These are phyloP conservation scores for Cladosporium sp. DNA, from an alignment of 2,329 filamentous ascomycete species.

Conservation along the genomic window DNA sequence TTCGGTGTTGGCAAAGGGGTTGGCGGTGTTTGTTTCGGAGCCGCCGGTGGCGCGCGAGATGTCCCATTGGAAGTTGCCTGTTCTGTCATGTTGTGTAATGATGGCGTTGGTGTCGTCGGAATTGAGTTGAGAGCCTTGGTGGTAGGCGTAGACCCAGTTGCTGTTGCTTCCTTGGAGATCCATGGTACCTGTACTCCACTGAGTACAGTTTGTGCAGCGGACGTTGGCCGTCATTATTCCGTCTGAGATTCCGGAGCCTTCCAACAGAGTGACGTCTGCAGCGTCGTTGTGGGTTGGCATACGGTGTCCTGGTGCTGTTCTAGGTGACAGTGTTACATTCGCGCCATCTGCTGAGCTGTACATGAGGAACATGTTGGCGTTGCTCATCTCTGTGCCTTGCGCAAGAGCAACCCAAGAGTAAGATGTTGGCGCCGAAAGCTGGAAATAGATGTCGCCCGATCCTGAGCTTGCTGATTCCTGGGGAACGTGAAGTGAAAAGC, in stretches of 20 bases:
- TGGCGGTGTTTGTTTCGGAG: slow-evolving; percentile 38
- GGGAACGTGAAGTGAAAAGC: slow-evolving; percentile 53
- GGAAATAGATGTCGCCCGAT: slow-evolving; percentile 54
- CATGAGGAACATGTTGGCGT: slow-evolving; percentile 55
- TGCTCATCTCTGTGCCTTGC: slow-evolving; percentile 50
- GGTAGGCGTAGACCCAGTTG: slow-evolving; percentile 49
- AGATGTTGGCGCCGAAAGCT: slow-evolving; percentile 49
- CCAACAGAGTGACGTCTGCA: slow-evolving; percentile 47
- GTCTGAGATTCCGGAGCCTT: slow-evolving; percentile 49
- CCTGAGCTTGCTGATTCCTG: slow-evolving; percentile 46
- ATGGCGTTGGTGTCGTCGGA: slow-evolving; percentile 39
- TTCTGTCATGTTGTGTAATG: slow-evolving; percentile 43
- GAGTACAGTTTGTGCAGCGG: slow-evolving; percentile 49
- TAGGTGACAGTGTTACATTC: slow-evolving; percentile 55
- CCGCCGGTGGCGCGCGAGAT: slow-evolving; percentile 48
- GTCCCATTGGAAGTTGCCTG: slow-evolving; percentile 40
- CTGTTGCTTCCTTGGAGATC: slow-evolving; percentile 37
- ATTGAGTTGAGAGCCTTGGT: slow-evolving; percentile 43
- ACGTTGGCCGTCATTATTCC: slow-evolving; percentile 54
- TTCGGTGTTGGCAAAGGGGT: slow-evolving; percentile 33
- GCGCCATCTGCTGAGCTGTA: slow-evolving; percentile 48
- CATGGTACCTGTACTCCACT: slow-evolving; percentile 50
- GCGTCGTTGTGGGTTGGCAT: slow-evolving; percentile 40
- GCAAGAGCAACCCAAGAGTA: slow-evolving; percentile 54
- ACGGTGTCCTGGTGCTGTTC: slow-evolving; percentile 41